phyloP scores from a whole-genome alignment of 768 basidiomycete species.

The Naganishia friedmannii region DNA sequence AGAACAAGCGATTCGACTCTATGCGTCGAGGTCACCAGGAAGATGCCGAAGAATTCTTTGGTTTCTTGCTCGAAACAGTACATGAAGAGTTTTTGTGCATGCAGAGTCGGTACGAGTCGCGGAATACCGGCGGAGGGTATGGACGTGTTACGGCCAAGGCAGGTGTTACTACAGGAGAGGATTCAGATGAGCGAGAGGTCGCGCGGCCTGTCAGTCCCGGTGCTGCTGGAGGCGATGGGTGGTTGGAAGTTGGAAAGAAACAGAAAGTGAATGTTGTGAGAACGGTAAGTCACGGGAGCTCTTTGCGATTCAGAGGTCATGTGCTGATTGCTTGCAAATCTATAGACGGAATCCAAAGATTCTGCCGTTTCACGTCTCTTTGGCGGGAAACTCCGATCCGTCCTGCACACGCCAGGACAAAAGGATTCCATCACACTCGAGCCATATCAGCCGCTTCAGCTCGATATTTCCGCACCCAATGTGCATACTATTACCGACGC shows the following conservation, averaged over 20 bases:
- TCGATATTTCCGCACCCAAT: slow-evolving; percentile 81
- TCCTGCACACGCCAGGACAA: slow-evolving; percentile 72
- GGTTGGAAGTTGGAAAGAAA: slow-evolving; percentile 89
- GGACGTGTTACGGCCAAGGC: slow-evolving; percentile 47
- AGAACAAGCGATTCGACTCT: slow-evolving; percentile 85
- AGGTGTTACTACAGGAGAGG: slow-evolving; percentile 37
- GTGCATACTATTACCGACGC: slow-evolving; percentile 80
- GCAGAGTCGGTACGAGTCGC: slow-evolving; percentile 54
- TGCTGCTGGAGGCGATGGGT: slow-evolving; percentile 63
- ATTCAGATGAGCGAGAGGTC: slow-evolving; percentile 42
- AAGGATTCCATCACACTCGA: slow-evolving; percentile 82
- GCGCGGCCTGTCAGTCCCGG: slow-evolving; percentile 47
- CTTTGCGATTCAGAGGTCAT: not conserved
- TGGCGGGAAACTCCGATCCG: slow-evolving; percentile 84
- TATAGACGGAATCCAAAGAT: slow-evolving; percentile 71
- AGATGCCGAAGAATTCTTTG: slow-evolving; percentile 97
- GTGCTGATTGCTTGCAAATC: not conserved
- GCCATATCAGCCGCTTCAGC: slow-evolving; percentile 80
- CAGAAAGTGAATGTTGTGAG: slow-evolving; percentile 77
- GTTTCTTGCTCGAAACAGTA: slow-evolving; percentile 89
- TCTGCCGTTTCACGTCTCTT: slow-evolving; percentile 89
- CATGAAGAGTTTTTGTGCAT: slow-evolving; percentile 83
- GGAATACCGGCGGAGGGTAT: slow-evolving; percentile 41
- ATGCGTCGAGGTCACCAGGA: slow-evolving; percentile 96
- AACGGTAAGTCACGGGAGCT: slow-evolving; percentile 60